These are phyloP conservation scores for Excoecaria cochinchinensis DNA, from an alignment of 345 rosid genomes.

Conservation along the genomic window DNA sequence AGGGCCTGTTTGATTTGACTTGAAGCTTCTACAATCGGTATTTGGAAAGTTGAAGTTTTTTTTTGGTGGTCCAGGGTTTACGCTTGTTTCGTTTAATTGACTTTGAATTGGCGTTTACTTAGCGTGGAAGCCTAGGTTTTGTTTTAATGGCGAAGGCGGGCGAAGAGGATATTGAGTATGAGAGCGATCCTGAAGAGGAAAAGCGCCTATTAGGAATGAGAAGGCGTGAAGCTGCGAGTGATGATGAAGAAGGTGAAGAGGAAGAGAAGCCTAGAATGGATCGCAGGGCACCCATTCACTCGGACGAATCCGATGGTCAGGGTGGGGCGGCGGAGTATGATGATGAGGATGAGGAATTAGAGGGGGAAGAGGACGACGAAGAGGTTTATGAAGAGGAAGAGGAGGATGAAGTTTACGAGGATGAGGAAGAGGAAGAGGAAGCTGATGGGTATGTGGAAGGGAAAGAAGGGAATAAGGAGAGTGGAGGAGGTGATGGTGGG, in stretches of 20 bases:
- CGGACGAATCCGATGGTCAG: slow-evolving; percentile 70
- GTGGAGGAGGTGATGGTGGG: slow-evolving; percentile 11
- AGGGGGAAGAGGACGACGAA: slow-evolving; percentile 28
- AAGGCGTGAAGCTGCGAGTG: slow-evolving; percentile 81
- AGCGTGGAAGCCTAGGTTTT: neutral
- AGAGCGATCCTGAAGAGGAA: slow-evolving; percentile 88
- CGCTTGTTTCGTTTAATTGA: neutral
- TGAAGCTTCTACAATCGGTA: neutral
- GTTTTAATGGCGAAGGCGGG: slow-evolving; percentile 48
- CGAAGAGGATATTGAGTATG: slow-evolving; percentile 61
- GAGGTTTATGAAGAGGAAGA: slow-evolving; percentile 37
- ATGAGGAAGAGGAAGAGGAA: slow-evolving; percentile 36
- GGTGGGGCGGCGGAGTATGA: slow-evolving; percentile 63
- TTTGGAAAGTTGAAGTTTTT: neutral
- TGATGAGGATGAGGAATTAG: slow-evolving; percentile 47
- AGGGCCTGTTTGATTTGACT: neutral
- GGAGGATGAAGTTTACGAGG: slow-evolving; percentile 37
- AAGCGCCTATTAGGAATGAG: slow-evolving; percentile 63
- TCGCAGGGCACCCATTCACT: slow-evolving; percentile 43
- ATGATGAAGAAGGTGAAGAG: slow-evolving; percentile 66
- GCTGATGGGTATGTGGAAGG: slow-evolving; percentile 29
- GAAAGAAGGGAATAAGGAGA: slow-evolving; percentile 32
- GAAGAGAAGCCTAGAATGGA: slow-evolving; percentile 33
- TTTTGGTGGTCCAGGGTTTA: neutral
- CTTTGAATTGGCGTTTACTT: neutral